A percentile compares a stretch with the other conserved stretches of the same genome.
Evolutionary conservation across 176 grass and related monocot species (phyloP).

Genomic region (Ananas comosus): DNA sequence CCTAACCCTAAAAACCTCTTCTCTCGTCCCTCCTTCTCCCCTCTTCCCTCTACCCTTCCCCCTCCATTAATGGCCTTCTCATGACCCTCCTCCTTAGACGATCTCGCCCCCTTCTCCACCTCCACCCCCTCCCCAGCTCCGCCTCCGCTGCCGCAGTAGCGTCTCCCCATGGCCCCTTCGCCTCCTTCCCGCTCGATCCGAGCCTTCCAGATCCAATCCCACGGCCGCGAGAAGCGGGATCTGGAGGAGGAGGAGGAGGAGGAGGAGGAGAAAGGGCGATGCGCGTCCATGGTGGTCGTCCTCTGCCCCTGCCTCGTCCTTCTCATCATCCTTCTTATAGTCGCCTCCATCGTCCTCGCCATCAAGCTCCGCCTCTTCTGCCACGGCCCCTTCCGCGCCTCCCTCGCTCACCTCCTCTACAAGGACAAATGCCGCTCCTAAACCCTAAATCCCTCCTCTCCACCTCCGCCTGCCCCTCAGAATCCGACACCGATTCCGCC

Average conservation of each 20-base stretch:
- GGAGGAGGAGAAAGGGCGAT: background rate
- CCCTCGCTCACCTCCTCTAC: slow-evolving; percentile 45
- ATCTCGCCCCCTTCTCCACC: background rate
- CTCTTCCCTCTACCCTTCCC: background rate
- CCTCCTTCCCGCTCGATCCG: background rate
- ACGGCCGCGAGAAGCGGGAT: slow-evolving; percentile 8
- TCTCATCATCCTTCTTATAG: slow-evolving; percentile 44
- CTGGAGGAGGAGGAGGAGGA: background rate
- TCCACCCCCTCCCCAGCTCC: background rate
- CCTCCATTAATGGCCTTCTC: background rate
- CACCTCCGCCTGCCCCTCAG: slow-evolving; percentile 13
- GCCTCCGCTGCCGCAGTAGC: background rate
- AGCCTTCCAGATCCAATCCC: slow-evolving; percentile 9
- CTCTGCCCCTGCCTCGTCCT: slow-evolving; percentile 61
- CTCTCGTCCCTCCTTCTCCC: background rate
- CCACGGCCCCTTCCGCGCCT: slow-evolving; percentile 36
- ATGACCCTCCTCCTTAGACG: slow-evolving; percentile 3
- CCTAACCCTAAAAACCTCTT: background rate
- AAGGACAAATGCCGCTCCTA: slow-evolving; percentile 27
- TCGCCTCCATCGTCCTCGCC: slow-evolving; percentile 37
- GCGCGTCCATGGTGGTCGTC: slow-evolving; percentile 17
- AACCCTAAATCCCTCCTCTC: slow-evolving; percentile 10
- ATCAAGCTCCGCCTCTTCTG: slow-evolving; percentile 76
- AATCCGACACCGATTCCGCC: slow-evolving; percentile 2
- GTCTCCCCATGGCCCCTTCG: background rate